Conservation (phyloP, 306 rosid genomes). For the Prinsepia uniflora region DNA sequence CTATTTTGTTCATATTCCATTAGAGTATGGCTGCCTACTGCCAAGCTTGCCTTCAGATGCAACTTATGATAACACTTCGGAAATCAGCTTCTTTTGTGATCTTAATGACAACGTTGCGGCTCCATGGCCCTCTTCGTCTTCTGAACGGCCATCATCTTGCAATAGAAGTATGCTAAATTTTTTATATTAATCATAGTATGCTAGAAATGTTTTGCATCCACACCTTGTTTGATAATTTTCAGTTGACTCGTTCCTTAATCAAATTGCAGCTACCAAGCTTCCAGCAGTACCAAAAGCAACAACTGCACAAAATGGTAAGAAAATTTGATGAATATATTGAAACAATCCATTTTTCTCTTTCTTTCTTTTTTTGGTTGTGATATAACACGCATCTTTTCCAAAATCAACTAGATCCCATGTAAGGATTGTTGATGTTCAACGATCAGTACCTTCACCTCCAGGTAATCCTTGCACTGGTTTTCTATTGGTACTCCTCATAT, state of each 20-base stretch:
- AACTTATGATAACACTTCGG: conserved; percentile 42
- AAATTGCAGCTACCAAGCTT: conserved; percentile 41
- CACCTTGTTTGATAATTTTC: neutral
- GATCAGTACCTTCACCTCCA: no score
- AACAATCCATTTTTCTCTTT: neutral
- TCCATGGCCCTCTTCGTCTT: conserved; percentile 59
- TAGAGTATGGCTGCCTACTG: conserved; percentile 63
- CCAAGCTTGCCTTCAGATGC: conserved; percentile 69
- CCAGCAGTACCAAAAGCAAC: conserved; percentile 54
- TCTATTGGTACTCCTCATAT: no score
- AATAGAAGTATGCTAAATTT: conserved; percentile 42
- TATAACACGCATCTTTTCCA: neutral
- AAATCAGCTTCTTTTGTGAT: conserved; percentile 64
- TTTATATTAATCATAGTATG: no score
- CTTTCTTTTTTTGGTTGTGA: neutral
- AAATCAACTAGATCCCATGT: neutral
- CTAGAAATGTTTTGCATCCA: neutral
- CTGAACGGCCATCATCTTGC: conserved; percentile 41
- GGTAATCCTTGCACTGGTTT: no score
- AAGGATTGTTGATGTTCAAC: no score
- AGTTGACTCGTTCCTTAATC: conserved; percentile 12
- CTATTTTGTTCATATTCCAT: conserved; percentile 18
- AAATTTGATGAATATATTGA: neutral
- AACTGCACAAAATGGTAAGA: conserved; percentile 49
- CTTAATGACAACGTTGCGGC: conserved; percentile 69